Percentiles rank a stretch among this genome's conserved stretches.
These are phyloP conservation scores for Casuarina equisetifolia DNA, from an alignment of 306 rosid genomes.

Conservation along the genomic window DNA sequence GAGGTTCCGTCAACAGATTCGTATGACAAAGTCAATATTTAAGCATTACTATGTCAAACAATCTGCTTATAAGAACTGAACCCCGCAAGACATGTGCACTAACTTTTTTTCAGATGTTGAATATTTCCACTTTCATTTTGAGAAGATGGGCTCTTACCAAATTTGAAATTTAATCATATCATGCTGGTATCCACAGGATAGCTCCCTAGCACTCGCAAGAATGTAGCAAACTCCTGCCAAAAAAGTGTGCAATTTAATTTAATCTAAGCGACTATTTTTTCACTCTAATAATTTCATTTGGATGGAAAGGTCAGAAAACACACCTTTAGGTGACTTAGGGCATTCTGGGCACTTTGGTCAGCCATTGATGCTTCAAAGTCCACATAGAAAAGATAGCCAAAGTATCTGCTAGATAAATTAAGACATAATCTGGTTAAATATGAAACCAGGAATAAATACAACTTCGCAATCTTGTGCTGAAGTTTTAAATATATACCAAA, in stretches of 20 bases:
- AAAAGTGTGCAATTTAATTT: conserved; percentile 27
- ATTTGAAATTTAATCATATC: conserved; percentile 33
- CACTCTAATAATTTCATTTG: conserved; percentile 13
- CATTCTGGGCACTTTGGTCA: conserved; percentile 85
- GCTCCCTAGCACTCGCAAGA: conserved; percentile 95
- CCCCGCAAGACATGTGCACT: not conserved
- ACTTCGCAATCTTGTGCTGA: conserved; percentile 6
- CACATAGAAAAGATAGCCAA: conserved; percentile 90
- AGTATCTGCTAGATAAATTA: conserved; percentile 55
- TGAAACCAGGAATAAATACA: conserved; percentile 17
- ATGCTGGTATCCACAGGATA: conserved; percentile 82
- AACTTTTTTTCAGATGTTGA: not conserved
- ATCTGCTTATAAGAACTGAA: not conserved
- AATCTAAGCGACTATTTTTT: conserved; percentile 8
- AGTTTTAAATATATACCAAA: not conserved
- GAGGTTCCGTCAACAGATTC: not conserved
- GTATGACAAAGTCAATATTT: not conserved
- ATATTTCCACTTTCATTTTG: conserved; percentile 1
- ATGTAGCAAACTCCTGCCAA: conserved; percentile 86
- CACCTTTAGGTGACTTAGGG: conserved; percentile 77
- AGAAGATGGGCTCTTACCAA: conserved; percentile 20
- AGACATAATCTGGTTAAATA: conserved; percentile 25
- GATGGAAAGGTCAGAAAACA: conserved; percentile 1
- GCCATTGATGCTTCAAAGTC: conserved; percentile 99
- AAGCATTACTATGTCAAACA: not conserved